Evolutionary conservation across 1,139 yeast genomes (phyloP), one percentile per base, ranked within the genome.

Genomic region (Yamadazyma diospyri): DNA sequence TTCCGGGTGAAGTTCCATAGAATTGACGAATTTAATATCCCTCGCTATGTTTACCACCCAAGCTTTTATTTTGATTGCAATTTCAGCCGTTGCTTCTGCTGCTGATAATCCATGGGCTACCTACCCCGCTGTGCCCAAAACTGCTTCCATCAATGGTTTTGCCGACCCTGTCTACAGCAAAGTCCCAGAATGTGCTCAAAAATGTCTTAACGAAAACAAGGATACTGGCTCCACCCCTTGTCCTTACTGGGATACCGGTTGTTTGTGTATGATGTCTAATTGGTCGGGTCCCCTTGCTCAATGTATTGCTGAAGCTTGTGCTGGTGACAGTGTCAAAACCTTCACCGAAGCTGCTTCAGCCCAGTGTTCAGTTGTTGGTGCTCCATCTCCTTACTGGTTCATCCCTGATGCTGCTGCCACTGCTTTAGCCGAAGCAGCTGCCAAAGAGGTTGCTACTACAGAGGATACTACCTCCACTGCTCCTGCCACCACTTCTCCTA

Each of bases 211-310:
- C 21, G 49, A 50, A 33, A 4, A 6, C 12, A 21, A 13, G 15
- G 52, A 55, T 30, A 58, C 66, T 19, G 54, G 55, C 4, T 50
- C 50, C 28, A 64, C 71, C 4, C 71, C 71, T 21, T 70, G 76
- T 46, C 76, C 76, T 29, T 69, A 69, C 57, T 70, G 76, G 76
- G 76, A 70, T 43, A 65, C 76, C 19, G 76, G 76, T 4, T 70
- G 76, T 47, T 59, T 70, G 45, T 70, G 76, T 53, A 72, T 69
- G 14, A 70, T 71, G 72, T 64, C 70, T 12, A 63, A 57, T 41
- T 70, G 72, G 72, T 54, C 65, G 23, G 71, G 69, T 15, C 46
- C 48, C 29, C 73, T 71, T 14, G 77, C 66, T 19, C 56, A 60
- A 32, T 71, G 76, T 51, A 50, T 70, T 38, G 74, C 72, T 31